phyloP scores from a whole-genome alignment of 1,284 basidiomycete genomes.

The Hemileia vastatrix region DNA sequence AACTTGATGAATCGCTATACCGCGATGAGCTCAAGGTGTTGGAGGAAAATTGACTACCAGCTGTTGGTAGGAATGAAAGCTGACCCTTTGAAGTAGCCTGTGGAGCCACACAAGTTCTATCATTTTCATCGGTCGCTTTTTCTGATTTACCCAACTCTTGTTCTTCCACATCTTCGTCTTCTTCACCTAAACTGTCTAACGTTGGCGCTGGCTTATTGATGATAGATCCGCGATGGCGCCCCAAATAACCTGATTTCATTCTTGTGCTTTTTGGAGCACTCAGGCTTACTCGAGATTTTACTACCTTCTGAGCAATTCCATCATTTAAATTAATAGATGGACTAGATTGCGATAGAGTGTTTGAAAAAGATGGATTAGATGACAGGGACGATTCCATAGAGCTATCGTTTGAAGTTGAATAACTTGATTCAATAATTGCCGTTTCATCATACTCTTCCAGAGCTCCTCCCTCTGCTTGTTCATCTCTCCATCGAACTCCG shows the following conservation, averaged over 20 bases:
- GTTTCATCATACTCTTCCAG: slow-evolving; percentile 14
- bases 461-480: slow-evolving; percentile 13
- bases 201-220: neutral
- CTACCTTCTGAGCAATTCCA: neutral
- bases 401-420: neutral
- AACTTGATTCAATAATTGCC: neutral
- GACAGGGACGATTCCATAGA: slow-evolving; percentile 5
- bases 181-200: slow-evolving; percentile 17
- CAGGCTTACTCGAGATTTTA: neutral
- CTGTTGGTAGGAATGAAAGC: too few relatives aligned
- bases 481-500: slow-evolving; percentile 17
- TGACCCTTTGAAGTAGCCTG: too few relatives aligned
- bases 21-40: too few relatives aligned
- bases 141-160: too few relatives aligned
- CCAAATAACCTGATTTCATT: slow-evolving; percentile 13
- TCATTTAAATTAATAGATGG: slow-evolving; percentile 2
- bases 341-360: neutral
- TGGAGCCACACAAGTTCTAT: too few relatives aligned
- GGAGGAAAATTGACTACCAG: too few relatives aligned
- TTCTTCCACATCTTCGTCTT: too few relatives aligned
- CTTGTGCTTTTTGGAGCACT: neutral
- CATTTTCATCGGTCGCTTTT: too few relatives aligned
- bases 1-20: too few relatives aligned
- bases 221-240: neutral
- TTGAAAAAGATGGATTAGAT: slow-evolving; percentile 3